Percentiles rank a stretch among this genome's conserved stretches.
These are phyloP conservation scores for Hydrangea macrophylla DNA, from an alignment of 148 eudicot species.

Conservation along the genomic window DNA sequence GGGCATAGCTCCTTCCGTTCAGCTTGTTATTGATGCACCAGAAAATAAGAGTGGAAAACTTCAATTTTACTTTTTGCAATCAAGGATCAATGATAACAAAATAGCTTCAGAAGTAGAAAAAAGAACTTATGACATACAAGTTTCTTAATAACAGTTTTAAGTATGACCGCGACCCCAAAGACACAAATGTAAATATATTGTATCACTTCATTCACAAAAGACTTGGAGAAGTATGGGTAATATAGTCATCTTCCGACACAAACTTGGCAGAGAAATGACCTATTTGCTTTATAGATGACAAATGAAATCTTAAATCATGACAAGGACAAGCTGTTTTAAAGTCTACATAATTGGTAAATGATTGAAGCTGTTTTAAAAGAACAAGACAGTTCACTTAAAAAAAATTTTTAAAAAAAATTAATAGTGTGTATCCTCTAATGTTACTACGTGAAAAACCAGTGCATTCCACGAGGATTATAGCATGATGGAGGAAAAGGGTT, in stretches of 20 bases:
- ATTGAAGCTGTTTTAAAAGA: not conserved
- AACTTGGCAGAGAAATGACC: constrained; percentile 25
- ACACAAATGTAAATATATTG: not conserved
- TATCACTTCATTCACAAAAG: constrained; percentile 9
- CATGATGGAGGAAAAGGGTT: not conserved
- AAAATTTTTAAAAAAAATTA: not conserved
- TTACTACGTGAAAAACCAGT: not conserved
- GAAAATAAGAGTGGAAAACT: too few relatives aligned
- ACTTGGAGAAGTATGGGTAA: constrained; percentile 5
- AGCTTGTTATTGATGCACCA: too few relatives aligned
- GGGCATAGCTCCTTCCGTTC: too few relatives aligned
- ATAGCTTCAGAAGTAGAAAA: too few relatives aligned
- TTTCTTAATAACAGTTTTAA: not conserved
- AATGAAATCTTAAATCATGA: not conserved
- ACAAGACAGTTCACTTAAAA: too few relatives aligned
- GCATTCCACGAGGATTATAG: not conserved
- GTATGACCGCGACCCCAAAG: constrained; percentile 2
- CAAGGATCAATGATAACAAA: too few relatives aligned
- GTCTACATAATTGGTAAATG: not conserved
- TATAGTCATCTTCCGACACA: constrained; percentile 57
- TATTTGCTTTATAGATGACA: constrained; percentile 50
- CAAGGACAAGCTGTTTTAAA: not conserved
- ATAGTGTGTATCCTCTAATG: not conserved
- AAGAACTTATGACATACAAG: not conserved
- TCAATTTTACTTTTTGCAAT: too few relatives aligned